These are phyloP conservation scores for Xylariaceae sp. DNA, from an alignment of 2,329 filamentous ascomycete genomes.

Conservation along the genomic window DNA sequence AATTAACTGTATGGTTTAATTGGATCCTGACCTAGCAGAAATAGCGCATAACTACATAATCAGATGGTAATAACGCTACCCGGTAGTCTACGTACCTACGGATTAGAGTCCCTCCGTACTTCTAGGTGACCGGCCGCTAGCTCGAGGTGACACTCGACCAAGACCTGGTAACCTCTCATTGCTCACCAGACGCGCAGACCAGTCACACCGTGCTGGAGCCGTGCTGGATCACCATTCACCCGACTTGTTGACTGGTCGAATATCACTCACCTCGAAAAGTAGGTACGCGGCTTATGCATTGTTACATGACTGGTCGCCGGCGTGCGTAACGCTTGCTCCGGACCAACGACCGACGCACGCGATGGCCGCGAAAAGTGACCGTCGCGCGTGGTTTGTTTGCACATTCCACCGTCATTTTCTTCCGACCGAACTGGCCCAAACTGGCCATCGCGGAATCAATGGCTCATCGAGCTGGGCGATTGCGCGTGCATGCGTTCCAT, in stretches of 20 bases:
- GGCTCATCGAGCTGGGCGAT: not conserved
- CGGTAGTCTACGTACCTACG: too few species aligned
- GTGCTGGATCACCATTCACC: not conserved
- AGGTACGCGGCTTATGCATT: not conserved
- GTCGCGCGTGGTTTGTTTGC: not conserved
- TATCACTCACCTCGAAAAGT: not conserved
- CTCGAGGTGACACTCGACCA: not conserved
- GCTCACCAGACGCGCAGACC: not conserved
- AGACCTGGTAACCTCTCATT: not conserved
- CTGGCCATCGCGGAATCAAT: not conserved
- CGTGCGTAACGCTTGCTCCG: not conserved
- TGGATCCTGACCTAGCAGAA: not conserved
- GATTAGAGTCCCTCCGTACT: too few species aligned
- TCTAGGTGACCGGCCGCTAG: not conserved
- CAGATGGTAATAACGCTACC: not conserved
- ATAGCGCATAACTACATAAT: not conserved
- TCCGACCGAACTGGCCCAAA: not conserved
- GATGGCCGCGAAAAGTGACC: not conserved
- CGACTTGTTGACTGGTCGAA: not conserved
- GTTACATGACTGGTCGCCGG: not conserved
- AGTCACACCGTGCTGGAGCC: not conserved
- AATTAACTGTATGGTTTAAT: not conserved
- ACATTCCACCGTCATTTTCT: not conserved
- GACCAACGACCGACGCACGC: not conserved
- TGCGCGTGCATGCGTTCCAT: not conserved